Base-by-base conservation (phyloP, 1,284 basidiomycete genomes). In the Puccinia horiana region DNA sequence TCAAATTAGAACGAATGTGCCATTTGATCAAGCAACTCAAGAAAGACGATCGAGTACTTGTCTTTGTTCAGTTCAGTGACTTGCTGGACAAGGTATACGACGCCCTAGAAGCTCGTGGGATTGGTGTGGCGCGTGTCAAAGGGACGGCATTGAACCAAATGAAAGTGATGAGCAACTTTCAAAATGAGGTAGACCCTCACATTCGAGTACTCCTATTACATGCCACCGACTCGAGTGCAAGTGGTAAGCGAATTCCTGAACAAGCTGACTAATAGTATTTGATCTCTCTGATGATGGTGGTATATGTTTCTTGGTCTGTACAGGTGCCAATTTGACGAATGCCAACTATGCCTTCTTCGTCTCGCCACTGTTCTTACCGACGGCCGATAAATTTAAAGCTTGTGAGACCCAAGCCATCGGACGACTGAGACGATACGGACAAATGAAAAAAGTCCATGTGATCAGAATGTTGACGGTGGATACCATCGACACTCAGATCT, bases 331-430 rank as follows among this genome's bases (percentile, higher is more conserved):
- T 86, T 88, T 98, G 85, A 97, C 95, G 0, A 92, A 91, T 26
- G 95, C 96, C 20, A 98, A 96, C 88, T 94, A 96, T 85, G 95
- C 94, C 49, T 93, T 98, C 86, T 98, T 98, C 90, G 89, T 98
- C 75, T 95, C 94, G 3, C 95, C 95, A 2, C 89, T 98, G 47
- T 91, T 96, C 29, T 91, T 94, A 26, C 89, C 90, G 42, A 90
- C 91, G 84, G 32, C 90, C 92, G 87, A 93, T 93, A 87, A 93
- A 81, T 96, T 96, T 86, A 90, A 92, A 44, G 93, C 94, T 42
- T 92, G 91, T 84, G 93, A 94, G 87, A 96, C 93, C 0, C 95
- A 97, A 86, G 95, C 95, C 0, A 91, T 96, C 65, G 95, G 95
- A 78, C 93, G 95, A 83, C 88, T 96, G 84, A 91, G 94, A 83